phyloP scores from a whole-genome alignment of 257 asterid species.

The Salvia splendens region DNA sequence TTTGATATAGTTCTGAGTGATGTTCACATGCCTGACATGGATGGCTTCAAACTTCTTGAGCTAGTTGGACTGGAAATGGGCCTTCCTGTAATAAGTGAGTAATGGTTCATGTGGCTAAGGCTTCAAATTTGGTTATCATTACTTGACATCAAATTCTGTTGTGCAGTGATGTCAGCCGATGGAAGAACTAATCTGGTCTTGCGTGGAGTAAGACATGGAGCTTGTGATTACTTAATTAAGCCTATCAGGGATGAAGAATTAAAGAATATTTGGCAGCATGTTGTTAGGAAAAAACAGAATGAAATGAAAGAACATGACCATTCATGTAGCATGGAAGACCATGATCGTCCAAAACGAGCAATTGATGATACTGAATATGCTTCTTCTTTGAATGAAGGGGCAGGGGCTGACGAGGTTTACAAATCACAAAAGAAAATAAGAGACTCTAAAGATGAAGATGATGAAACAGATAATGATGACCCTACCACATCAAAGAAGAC shows the following conservation, averaged over 20 bases:
- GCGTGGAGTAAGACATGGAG: slow-evolving; percentile 90
- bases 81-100: slow-evolving; percentile 95
- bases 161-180: slow-evolving; percentile 89
- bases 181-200: slow-evolving; percentile 74
- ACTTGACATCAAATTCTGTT: slow-evolving; percentile 34
- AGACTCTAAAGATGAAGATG: slow-evolving; percentile 70
- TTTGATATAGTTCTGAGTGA: slow-evolving; percentile 85
- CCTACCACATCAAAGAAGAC: slow-evolving; percentile 64
- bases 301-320: slow-evolving; percentile 61
- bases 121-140: slow-evolving; percentile 22
- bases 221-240: slow-evolving; percentile 88
- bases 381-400: slow-evolving; percentile 58
- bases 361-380: slow-evolving; percentile 64
- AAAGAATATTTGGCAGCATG: slow-evolving; percentile 94
- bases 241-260: slow-evolving; percentile 83
- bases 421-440: slow-evolving; percentile 59
- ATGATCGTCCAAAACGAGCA: slow-evolving; percentile 47
- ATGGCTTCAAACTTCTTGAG: slow-evolving; percentile 92
- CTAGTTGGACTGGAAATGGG: slow-evolving; percentile 91
- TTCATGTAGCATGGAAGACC: slow-evolving; percentile 57
- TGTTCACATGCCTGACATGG: slow-evolving; percentile 98
- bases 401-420: slow-evolving; percentile 48
- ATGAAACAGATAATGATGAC: slow-evolving; percentile 67
- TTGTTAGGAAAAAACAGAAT: slow-evolving; percentile 67
- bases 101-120: slow-evolving; percentile 22